Conservation (phyloP, 2,329 filamentous ascomycete species). For the Geoglossum cookeanum region DNA sequence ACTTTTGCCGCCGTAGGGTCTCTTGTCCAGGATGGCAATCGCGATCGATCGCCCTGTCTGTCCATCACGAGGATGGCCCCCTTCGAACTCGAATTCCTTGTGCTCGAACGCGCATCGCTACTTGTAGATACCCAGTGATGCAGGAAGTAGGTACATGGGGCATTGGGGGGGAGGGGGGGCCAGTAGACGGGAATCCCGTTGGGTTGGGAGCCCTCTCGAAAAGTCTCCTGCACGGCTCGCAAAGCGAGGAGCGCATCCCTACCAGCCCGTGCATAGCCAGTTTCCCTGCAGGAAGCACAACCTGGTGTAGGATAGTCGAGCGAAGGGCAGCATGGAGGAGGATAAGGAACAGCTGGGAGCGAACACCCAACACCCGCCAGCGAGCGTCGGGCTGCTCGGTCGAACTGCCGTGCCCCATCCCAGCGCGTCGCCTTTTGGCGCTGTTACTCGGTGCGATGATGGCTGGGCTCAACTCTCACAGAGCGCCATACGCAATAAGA, state of each 20-base stretch:
- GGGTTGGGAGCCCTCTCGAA: background rate
- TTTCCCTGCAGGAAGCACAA: background rate
- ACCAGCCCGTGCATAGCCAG: background rate
- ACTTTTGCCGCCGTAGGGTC: background rate
- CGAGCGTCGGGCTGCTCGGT: background rate
- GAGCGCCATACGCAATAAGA: background rate
- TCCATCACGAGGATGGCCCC: background rate
- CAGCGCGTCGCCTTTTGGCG: background rate
- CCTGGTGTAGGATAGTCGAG: background rate
- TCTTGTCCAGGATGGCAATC: background rate
- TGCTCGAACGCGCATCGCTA: background rate
- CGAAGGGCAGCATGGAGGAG: background rate
- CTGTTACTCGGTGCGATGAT: background rate
- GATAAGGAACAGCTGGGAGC: background rate
- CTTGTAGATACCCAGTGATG: background rate
- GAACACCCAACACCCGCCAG: background rate
- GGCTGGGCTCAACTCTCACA: background rate
- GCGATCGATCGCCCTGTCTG: background rate
- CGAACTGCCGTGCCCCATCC: background rate
- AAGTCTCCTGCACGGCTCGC: background rate
- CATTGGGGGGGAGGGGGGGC: background rate
- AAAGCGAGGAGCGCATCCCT: conserved; percentile 2
- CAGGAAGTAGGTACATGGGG: background rate
- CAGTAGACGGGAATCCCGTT: conserved; percentile 1
- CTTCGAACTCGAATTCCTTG: background rate